Conservation (phyloP, 805 yeast genomes). For the Ogataea glucozyma region DNA sequence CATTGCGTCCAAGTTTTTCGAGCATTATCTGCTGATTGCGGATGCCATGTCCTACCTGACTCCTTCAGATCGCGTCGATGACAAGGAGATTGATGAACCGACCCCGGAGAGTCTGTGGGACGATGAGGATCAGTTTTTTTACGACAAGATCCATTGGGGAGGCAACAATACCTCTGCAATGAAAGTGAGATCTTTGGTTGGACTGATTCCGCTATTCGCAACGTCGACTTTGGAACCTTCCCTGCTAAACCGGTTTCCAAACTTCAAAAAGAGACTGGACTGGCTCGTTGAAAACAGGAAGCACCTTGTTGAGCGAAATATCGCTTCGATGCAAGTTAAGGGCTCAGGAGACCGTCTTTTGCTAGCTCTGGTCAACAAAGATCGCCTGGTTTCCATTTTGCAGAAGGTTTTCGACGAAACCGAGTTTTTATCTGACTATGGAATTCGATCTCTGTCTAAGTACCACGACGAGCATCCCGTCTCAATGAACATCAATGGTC, state of each 20-base stretch:
- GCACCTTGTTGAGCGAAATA: slow-evolving; percentile 73
- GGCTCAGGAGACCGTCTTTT: slow-evolving; percentile 84
- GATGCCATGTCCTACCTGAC: slow-evolving; percentile 82
- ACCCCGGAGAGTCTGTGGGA: slow-evolving; percentile 79
- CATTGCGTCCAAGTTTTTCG: slow-evolving; percentile 91
- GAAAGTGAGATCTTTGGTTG: slow-evolving; percentile 87
- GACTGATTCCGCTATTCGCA: slow-evolving; percentile 89
- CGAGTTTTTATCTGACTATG: slow-evolving; percentile 82
- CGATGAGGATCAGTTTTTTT: slow-evolving; percentile 83
- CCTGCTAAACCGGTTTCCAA: slow-evolving; percentile 71
- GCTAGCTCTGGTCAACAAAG: slow-evolving; percentile 77
- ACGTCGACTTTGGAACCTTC: slow-evolving; percentile 86
- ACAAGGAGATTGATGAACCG: slow-evolving; percentile 30
- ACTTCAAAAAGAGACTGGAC: slow-evolving; percentile 75
- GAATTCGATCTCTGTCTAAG: slow-evolving; percentile 86
- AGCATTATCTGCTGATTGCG: slow-evolving; percentile 86
- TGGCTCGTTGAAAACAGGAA: slow-evolving; percentile 79
- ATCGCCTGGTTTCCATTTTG: slow-evolving; percentile 72
- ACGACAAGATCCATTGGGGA: slow-evolving; percentile 88
- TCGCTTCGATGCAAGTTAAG: slow-evolving; percentile 75
- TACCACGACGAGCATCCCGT: slow-evolving; percentile 84
- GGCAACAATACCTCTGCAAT: slow-evolving; percentile 62
- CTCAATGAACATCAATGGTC: slow-evolving; percentile 79
- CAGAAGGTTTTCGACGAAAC: slow-evolving; percentile 80
- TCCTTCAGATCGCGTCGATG: slow-evolving; percentile 37